Evolutionary conservation across 257 asterid species (phyloP).

Genomic region (Solanum infundibuliforme): DNA sequence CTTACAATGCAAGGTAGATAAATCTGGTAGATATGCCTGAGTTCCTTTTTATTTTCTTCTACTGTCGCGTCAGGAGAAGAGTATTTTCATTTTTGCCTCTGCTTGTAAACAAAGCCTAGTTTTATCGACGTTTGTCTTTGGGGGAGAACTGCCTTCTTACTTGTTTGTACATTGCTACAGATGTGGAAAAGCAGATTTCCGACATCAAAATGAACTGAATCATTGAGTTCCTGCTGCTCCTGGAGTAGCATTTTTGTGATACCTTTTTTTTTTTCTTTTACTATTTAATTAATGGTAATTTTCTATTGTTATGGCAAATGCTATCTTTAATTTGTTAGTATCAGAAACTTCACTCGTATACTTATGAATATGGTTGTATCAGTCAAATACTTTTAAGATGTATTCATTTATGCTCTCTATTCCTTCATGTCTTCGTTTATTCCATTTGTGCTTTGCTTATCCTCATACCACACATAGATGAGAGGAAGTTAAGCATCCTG

Average conservation of each 20-base stretch:
- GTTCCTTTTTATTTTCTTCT: not conserved
- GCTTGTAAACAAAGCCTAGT: not conserved
- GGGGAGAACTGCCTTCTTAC: not conserved
- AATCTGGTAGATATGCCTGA: not conserved
- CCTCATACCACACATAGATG: not conserved
- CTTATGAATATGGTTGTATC: not conserved
- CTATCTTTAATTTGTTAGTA: not conserved
- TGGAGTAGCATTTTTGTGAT: not conserved
- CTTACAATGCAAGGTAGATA: slow-evolving; percentile 21
- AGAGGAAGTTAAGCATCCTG: not conserved
- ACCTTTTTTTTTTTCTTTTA: not conserved
- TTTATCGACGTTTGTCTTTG: not conserved
- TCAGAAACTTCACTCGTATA: not conserved
- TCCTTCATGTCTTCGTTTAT: not conserved
- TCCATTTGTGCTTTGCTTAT: not conserved
- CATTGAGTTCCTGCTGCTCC: not conserved
- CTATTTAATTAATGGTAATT: not conserved
- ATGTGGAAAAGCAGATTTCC: not conserved
- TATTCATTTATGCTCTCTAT: not conserved
- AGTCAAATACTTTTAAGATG: not conserved
- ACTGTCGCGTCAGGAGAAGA: not conserved
- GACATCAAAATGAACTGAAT: not conserved
- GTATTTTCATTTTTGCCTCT: not conserved
- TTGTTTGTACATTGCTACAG: not conserved
- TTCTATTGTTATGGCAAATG: not conserved